These are phyloP conservation scores for Rubus idaeus DNA, from an alignment of 306 rosid genomes.

Conservation along the genomic window DNA sequence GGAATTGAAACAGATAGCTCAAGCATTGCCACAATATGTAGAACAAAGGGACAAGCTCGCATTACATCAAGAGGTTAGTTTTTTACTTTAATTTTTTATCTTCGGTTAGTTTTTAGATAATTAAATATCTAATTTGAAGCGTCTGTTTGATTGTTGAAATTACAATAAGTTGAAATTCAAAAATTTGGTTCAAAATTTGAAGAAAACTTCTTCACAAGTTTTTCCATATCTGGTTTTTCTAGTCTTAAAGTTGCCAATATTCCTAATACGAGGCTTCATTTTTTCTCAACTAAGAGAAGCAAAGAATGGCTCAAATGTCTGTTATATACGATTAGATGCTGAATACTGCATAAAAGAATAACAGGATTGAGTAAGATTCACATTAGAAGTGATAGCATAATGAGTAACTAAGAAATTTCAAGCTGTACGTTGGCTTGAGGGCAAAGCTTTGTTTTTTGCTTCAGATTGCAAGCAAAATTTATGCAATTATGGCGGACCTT, in stretches of 20 bases:
- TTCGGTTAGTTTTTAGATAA: not conserved
- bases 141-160: not conserved
- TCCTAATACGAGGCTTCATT: not conserved
- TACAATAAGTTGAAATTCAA: not conserved
- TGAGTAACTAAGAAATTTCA: not conserved
- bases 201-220: not conserved
- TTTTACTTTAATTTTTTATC: constrained; percentile 3
- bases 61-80: constrained; percentile 87
- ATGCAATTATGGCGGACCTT: constrained; percentile 60
- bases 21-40: constrained; percentile 93
- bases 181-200: not conserved
- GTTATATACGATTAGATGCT: not conserved
- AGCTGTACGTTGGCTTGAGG: constrained; percentile 16
- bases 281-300: not conserved
- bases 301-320: not conserved
- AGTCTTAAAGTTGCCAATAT: not conserved
- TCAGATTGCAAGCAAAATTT: constrained; percentile 81
- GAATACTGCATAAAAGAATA: not conserved
- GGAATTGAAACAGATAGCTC: constrained; percentile 89
- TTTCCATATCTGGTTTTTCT: not conserved
- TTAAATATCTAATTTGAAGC: not conserved
- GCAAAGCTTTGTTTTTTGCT: constrained; percentile 19
- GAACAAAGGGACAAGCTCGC: constrained; percentile 90
- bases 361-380: not conserved
- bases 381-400: not conserved